These are phyloP conservation scores for Zygosaccharomyces pseudorouxii DNA, from an alignment of 805 yeast genomes.

Conservation along the genomic window DNA sequence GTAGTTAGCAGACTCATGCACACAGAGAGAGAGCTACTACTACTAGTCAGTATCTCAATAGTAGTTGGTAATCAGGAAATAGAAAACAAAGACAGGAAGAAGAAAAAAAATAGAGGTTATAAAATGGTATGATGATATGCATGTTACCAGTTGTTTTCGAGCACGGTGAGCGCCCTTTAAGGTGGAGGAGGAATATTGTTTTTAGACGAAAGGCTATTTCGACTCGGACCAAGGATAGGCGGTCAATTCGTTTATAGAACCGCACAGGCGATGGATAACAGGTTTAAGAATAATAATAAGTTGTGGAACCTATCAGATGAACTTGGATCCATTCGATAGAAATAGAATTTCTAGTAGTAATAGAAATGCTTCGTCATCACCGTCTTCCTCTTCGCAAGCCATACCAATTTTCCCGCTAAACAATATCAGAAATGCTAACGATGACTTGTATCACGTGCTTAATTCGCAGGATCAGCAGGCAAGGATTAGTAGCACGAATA, in stretches of 20 bases:
- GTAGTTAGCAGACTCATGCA: no score
- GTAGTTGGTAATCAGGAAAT: no score
- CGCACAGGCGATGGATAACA: neutral
- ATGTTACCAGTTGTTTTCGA: neutral
- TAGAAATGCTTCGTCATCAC: no score
- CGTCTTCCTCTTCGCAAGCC: neutral
- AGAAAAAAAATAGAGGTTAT: neutral
- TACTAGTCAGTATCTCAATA: no score
- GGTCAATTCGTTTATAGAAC: no score
- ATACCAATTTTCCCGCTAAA: neutral
- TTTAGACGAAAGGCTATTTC: no score
- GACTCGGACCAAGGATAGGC: no score
- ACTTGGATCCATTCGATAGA: neutral
- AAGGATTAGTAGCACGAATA: conserved; percentile 12
- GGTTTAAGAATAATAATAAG: neutral
- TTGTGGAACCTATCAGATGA: neutral
- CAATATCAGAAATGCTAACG: conserved; percentile 13
- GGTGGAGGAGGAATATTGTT: no score
- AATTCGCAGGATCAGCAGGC: conserved; percentile 23
- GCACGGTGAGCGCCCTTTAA: neutral
- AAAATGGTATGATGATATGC: conserved; percentile 6
- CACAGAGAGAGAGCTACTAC: no score
- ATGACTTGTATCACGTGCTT: conserved; percentile 13
- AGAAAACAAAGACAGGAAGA: no score
- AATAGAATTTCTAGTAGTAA: neutral